phyloP scores from a whole-genome alignment of 78 protist genomes.

The Protostelium mycophagum region DNA sequence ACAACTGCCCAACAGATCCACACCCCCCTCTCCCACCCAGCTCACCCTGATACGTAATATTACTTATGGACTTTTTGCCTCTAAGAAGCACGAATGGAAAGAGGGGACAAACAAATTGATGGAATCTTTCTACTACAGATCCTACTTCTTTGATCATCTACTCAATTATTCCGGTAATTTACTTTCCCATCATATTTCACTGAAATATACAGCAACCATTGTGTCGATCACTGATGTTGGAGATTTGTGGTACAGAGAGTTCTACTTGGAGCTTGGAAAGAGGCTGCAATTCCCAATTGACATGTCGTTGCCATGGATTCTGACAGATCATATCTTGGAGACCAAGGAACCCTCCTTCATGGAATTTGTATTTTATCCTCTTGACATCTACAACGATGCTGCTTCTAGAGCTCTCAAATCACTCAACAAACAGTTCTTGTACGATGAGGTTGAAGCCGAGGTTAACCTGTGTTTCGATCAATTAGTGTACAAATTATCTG shows the following conservation, averaged over 20 bases:
- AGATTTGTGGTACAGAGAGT: conserved; percentile 87
- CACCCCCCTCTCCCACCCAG: conserved; percentile 64
- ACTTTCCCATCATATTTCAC: too few species aligned
- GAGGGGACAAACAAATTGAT: conserved; percentile 4
- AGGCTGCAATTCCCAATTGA: conserved; percentile 85
- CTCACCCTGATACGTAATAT: conserved; percentile 24
- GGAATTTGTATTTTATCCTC: conserved; percentile 69
- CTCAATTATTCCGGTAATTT: conserved; percentile 1
- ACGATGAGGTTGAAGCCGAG: conserved; percentile 89
- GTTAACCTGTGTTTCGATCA: conserved; percentile 84
- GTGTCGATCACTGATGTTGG: conserved; percentile 64
- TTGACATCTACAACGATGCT: conserved; percentile 86
- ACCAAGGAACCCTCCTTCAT: conserved; percentile 38
- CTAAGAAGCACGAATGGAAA: conserved; percentile 43
- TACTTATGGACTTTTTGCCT: conserved; percentile 12
- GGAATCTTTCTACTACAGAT: conserved; percentile 12
- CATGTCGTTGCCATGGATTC: conserved; percentile 84
- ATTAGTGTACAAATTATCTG: conserved; percentile 68
- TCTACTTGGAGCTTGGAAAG: conserved; percentile 72
- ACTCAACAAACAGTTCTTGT: conserved; percentile 64
- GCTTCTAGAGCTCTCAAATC: conserved; percentile 63
- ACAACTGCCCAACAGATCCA: conserved; percentile 36
- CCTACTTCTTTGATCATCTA: conserved; percentile 46
- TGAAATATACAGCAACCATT: conserved; percentile 9
- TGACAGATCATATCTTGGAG: conserved; percentile 73